These are phyloP conservation scores for Diaporthe humulicola DNA, from an alignment of 2,329 filamentous ascomycete genomes.

Conservation along the genomic window DNA sequence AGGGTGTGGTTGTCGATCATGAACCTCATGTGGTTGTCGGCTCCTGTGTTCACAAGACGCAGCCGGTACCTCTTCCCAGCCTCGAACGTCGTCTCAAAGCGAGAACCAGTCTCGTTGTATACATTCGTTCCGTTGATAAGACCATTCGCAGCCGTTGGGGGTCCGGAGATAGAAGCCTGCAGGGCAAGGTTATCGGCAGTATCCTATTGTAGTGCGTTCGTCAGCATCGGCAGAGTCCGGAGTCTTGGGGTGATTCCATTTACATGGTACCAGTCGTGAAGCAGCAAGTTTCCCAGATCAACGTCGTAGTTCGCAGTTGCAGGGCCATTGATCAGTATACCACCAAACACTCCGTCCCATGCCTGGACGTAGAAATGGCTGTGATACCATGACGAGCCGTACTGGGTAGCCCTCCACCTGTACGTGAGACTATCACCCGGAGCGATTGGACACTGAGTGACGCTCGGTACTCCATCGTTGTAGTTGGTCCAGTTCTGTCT, in stretches of 20 bases:
- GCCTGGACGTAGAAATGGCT: conserved; percentile 66
- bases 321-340: conserved; percentile 72
- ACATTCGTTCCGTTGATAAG: conserved; percentile 60
- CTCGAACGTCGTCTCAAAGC: conserved; percentile 54
- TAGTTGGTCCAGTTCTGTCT: conserved; percentile 51
- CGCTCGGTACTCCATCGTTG: conserved; percentile 52
- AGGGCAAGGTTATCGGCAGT: conserved; percentile 55
- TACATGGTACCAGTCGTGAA: conserved; percentile 69
- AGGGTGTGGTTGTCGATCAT: conserved; percentile 61
- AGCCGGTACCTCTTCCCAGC: conserved; percentile 56
- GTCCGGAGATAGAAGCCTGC: conserved; percentile 46
- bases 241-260: neutral
- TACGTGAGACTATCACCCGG: conserved; percentile 68
- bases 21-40: conserved; percentile 41
- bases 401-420: conserved; percentile 66
- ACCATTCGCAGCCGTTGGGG: conserved; percentile 56
- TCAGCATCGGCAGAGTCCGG: neutral
- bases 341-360: conserved; percentile 69
- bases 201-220: neutral
- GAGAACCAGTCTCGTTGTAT: conserved; percentile 49
- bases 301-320: conserved; percentile 70
- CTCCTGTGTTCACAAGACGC: conserved; percentile 28
- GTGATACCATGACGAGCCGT: conserved; percentile 72
- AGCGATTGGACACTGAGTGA: conserved; percentile 65
- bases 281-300: conserved; percentile 69